Evolutionary conservation across 2,329 filamentous ascomycete species (phyloP), one percentile per base, ranked within the genome.

Genomic region (Beauveria rudraprayagi): DNA sequence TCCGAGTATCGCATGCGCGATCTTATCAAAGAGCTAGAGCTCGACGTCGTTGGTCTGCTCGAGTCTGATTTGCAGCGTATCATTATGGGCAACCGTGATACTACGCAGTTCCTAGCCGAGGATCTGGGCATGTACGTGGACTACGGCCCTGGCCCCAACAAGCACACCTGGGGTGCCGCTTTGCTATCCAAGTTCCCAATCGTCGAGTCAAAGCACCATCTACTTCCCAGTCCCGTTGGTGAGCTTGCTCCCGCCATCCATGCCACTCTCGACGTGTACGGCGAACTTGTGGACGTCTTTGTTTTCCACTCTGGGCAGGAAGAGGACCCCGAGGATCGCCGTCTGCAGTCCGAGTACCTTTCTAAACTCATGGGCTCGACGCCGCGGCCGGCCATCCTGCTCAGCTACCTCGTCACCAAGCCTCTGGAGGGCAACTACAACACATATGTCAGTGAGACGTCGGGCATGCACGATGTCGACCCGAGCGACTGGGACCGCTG

Each of bases 241-340:
- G 94, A 99, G 74, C 83, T 99, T 37, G 94, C 94, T 1, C 94
- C 94, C 1, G 93, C 93, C 8, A 97, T 99, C 65, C 90, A 97
- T 69, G 94, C 94, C n/a, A 97, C 94, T 0, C 81, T 99, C 40
- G 89, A 97, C 69, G 90, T 92, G 52, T 97, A 97, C 72, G 94
- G 92, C 54, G 87, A 92, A 67, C 78, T 91, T 57, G 84, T 99
- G 10, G 94, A 99, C 68, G 89, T 97, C 2, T 95, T 97, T 64
- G 94, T 99, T 60, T 99, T 99, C 84, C 94, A 99, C 77, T 97
- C 93, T 0, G 94, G 94, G 14, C 94, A 99, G 72, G 93, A 99
- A 75, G 94, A 99, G 74, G 94, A 99, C 68, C 86, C 87, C 0
- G 93, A 97, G 72, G 94, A 99, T 69, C 84, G 94, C 60, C 83